Base-by-base conservation (phyloP, 768 basidiomycete genomes). In the Xerocomellus dryophilus region DNA sequence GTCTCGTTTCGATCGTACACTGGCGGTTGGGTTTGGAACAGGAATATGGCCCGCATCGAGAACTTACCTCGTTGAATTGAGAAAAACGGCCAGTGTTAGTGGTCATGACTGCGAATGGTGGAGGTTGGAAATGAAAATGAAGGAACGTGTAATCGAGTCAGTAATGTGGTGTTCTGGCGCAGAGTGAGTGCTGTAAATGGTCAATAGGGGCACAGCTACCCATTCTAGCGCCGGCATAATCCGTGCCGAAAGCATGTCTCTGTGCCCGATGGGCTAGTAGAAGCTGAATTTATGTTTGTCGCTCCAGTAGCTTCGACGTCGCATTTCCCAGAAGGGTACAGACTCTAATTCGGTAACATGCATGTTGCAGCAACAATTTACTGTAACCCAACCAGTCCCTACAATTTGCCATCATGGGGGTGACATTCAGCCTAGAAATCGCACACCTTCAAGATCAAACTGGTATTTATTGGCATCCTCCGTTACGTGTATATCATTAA, bases 51-150 rank as follows among this genome's bases (percentile, higher is more conserved):
- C 32, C 1, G 44, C 6, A 9, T 46, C 34, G 29, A 50, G 10
- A 15, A 51, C 41, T 18, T 27, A 71, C 70, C 58, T 68, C 68
- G 35, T 62, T 43, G 39, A 23, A 59, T 36, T 68, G 64, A 40
- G 66, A 59, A 34, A 66, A 71, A 34, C 55, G 57, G 25, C 36
- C 17, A 25, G 50, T 57, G 18, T 5, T 32, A 34, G 38, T 53
- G 7, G 34, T 4, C n/a, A 17, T 42, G 9, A 17, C 5, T 43
- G 31, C 6, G 9, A 54, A 23, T 67, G 50, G 56, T 61, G 50
- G 51, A 61, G 49, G 55, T 60, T 44, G 9, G 31, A 43, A 14
- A 21, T 0, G 39, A 20, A 43, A 14, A 21, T 0, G 39, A 20
- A 52, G 41, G 15, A 29, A 23, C 1, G 35, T n/a, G 40, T 10